Evolutionary conservation across 2,329 filamentous ascomycete genomes (phyloP).

Genomic region (Arachnomyces sp.): DNA sequence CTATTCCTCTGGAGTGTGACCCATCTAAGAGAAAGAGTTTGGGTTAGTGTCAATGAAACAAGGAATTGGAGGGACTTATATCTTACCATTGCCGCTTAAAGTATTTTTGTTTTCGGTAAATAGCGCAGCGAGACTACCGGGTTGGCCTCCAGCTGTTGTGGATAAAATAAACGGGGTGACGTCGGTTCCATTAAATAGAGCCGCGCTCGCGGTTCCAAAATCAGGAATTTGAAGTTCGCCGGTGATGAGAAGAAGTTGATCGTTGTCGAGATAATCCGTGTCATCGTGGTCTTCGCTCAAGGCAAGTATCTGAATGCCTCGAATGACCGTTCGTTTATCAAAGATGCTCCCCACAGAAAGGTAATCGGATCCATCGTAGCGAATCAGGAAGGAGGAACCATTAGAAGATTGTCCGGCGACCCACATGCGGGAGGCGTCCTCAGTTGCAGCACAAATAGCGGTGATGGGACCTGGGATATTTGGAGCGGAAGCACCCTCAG

Average conservation of each 20-base stretch:
- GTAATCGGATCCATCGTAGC: conserved; percentile 70
- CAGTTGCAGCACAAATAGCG: conserved; percentile 65
- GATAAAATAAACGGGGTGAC: conserved; percentile 77
- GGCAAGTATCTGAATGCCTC: conserved; percentile 73
- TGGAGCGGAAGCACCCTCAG: conserved; percentile 44
- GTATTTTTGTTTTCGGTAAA: conserved; percentile 77
- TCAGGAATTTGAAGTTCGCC: conserved; percentile 68
- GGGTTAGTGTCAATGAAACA: conserved; percentile 8
- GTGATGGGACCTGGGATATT: conserved; percentile 71
- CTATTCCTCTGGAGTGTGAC: conserved; percentile 38
- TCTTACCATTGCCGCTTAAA: conserved; percentile 59
- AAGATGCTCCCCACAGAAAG: conserved; percentile 57
- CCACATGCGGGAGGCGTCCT: conserved; percentile 70
- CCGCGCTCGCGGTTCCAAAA: conserved; percentile 78
- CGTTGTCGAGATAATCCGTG: conserved; percentile 55
- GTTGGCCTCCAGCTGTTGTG: conserved; percentile 54
- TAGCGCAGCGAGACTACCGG: conserved; percentile 69
- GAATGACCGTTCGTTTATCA: conserved; percentile 59
- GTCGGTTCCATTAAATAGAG: conserved; percentile 74
- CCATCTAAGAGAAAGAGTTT: conserved; percentile 18
- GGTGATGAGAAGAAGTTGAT: conserved; percentile 73
- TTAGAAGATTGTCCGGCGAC: conserved; percentile 64
- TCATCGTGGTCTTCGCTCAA: conserved; percentile 60
- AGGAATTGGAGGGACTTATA: neutral
- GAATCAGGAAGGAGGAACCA: conserved; percentile 69